Evolutionary conservation across 2,329 filamentous ascomycete species (phyloP).

Genomic region (Epichloe sibirici): DNA sequence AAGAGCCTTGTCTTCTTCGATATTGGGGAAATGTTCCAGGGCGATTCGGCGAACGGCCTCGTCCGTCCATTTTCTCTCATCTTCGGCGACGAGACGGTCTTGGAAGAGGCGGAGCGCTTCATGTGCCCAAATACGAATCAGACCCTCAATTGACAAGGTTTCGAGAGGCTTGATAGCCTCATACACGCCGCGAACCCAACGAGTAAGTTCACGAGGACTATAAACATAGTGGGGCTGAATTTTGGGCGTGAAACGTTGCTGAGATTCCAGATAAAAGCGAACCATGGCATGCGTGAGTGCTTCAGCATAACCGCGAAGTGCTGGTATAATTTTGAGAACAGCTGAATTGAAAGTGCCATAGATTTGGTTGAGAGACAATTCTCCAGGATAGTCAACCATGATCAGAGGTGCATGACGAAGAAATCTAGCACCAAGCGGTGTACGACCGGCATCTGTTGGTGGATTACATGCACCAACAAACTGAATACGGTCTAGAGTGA

Average conservation of each 20-base stretch:
- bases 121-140: constrained; percentile 96
- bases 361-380: constrained; percentile 88
- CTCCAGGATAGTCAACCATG: constrained; percentile 98
- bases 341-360: constrained; percentile 97
- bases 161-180: constrained; percentile 92
- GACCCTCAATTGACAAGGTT: constrained; percentile 72
- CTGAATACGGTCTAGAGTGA: constrained; percentile 92
- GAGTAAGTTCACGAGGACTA: constrained; percentile 92
- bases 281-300: constrained; percentile 96
- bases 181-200: constrained; percentile 96
- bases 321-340: constrained; percentile 90
- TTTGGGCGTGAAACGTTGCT: constrained; percentile 85
- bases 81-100: constrained; percentile 87
- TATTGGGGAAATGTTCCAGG: constrained; percentile 85
- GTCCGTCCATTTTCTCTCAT: constrained; percentile 91
- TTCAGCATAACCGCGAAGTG: constrained; percentile 89
- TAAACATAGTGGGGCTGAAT: constrained; percentile 99
- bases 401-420: constrained; percentile 93
- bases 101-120: constrained; percentile 94
- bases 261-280: constrained; percentile 86
- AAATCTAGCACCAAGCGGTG: constrained; percentile 85
- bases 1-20: constrained; percentile 79
- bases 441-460: constrained; percentile 92
- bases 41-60: constrained; percentile 79
- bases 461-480: constrained; percentile 99